Percentiles rank a stretch among this genome's conserved stretches.
Evolutionary conservation across 2,329 filamentous ascomycete genomes (phyloP).

Genomic region (Fusarium circinatum): DNA sequence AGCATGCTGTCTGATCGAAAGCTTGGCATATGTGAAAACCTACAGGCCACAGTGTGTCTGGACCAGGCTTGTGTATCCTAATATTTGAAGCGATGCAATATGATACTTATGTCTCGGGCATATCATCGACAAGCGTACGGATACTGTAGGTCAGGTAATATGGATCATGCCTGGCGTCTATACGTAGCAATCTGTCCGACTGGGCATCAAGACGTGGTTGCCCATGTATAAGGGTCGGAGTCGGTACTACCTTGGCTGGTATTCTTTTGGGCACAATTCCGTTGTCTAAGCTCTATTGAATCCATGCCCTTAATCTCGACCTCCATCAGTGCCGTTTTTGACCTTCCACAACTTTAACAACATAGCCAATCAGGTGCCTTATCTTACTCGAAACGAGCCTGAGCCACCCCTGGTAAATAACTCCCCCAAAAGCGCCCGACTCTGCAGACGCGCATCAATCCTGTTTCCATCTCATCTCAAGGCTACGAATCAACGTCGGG

Average conservation of each 20-base stretch:
- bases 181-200: neutral
- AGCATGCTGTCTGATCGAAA: neutral
- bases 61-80: slow-evolving; percentile 3
- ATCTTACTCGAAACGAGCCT: slow-evolving; percentile 31
- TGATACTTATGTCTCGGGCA: slow-evolving; percentile 25
- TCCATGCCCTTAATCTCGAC: slow-evolving; percentile 23
- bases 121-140: neutral
- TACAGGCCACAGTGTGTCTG: slow-evolving; percentile 3
- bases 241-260: neutral
- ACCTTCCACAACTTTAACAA: slow-evolving; percentile 13
- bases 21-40: neutral
- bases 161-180: neutral
- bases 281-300: slow-evolving; percentile 2
- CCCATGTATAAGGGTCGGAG: neutral
- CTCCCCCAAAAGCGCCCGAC: neutral
- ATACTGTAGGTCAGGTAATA: neutral
- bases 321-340: slow-evolving; percentile 20
- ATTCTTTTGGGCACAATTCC: slow-evolving; percentile 5
- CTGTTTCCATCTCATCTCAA: slow-evolving; percentile 33
- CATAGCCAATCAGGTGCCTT: slow-evolving; percentile 28
- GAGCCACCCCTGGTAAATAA: slow-evolving; percentile 19
- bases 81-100: neutral
- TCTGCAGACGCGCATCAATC: slow-evolving; percentile 30
- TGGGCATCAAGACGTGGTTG: neutral
- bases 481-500: slow-evolving; percentile 14